These are phyloP conservation scores for Leucoagaricus sp. DNA, from an alignment of 1,284 basidiomycete species.

Conservation along the genomic window DNA sequence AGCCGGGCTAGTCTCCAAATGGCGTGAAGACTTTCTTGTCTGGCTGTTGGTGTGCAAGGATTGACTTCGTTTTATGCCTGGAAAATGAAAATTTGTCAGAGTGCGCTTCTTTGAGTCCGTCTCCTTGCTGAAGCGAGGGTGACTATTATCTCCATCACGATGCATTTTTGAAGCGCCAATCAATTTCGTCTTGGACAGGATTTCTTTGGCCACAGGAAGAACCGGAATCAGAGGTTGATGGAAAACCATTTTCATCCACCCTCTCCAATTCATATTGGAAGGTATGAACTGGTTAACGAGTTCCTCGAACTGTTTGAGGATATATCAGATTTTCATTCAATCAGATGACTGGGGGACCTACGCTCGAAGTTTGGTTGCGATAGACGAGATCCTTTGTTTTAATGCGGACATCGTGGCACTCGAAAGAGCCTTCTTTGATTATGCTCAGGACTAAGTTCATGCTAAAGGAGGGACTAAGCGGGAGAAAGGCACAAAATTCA, in stretches of 20 bases:
- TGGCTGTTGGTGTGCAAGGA: slow-evolving; percentile 18
- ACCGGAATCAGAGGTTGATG: slow-evolving; percentile 75
- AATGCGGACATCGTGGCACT: slow-evolving; percentile 73
- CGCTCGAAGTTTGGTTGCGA: slow-evolving; percentile 87
- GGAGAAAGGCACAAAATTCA: background rate
- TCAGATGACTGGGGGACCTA: slow-evolving; percentile 38
- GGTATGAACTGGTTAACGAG: slow-evolving; percentile 81
- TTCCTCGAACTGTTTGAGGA: slow-evolving; percentile 70
- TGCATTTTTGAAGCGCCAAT: slow-evolving; percentile 3
- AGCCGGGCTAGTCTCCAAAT: slow-evolving; percentile 23
- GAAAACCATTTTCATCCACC: slow-evolving; percentile 82
- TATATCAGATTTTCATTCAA: slow-evolving; percentile 4
- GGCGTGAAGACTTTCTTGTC: slow-evolving; percentile 21
- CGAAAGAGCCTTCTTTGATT: slow-evolving; percentile 70
- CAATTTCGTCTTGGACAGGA: slow-evolving; percentile 72
- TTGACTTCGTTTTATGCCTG: background rate
- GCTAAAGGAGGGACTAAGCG: slow-evolving; percentile 33
- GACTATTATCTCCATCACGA: background rate
- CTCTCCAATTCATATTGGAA: slow-evolving; percentile 73
- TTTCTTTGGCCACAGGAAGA: slow-evolving; percentile 71
- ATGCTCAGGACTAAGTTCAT: slow-evolving; percentile 70
- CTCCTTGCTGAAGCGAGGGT: slow-evolving; percentile 1
- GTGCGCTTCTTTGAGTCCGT: background rate
- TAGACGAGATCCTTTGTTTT: slow-evolving; percentile 78
- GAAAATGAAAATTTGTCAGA: background rate